phyloP scores from a whole-genome alignment of 305 asterid genomes.

The Rubia balearica region DNA sequence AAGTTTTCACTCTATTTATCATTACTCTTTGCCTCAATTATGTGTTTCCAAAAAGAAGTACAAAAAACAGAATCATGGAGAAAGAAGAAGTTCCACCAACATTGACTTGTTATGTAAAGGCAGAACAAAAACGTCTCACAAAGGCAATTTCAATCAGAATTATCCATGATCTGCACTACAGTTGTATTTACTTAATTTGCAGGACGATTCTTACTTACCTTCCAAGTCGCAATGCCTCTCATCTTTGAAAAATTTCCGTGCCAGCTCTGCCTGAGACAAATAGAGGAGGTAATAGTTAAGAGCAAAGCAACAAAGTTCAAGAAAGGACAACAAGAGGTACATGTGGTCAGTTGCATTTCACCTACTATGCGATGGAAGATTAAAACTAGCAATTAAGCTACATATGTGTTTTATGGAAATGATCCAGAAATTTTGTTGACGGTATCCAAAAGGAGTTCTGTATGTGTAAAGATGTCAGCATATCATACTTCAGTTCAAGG shows the following conservation, averaged over 20 bases:
- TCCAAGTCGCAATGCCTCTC: slow-evolving; percentile 74
- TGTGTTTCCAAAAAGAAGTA: neutral
- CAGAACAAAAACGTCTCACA: neutral
- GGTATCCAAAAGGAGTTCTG: neutral
- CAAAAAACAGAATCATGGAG: no score
- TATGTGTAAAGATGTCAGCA: neutral
- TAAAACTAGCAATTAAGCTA: neutral
- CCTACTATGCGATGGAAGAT: neutral
- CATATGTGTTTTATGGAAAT: neutral
- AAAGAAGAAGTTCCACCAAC: neutral
- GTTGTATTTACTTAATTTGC: neutral
- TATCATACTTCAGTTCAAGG: neutral
- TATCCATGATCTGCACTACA: neutral
- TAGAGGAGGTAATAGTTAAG: slow-evolving; percentile 14
- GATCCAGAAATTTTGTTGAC: neutral
- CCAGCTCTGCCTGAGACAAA: slow-evolving; percentile 54
- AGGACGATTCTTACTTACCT: slow-evolving; percentile 35
- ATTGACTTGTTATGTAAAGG: neutral
- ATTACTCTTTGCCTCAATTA: neutral
- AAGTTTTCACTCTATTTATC: no score
- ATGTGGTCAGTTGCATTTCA: neutral
- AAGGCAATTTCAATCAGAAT: neutral
- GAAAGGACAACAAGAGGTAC: neutral
- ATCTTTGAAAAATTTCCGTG: slow-evolving; percentile 66
- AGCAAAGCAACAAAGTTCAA: neutral